Evolutionary conservation across 768 basidiomycete species (phyloP), one percentile per base, ranked within the genome.

Genomic region (Epithele typhae): DNA sequence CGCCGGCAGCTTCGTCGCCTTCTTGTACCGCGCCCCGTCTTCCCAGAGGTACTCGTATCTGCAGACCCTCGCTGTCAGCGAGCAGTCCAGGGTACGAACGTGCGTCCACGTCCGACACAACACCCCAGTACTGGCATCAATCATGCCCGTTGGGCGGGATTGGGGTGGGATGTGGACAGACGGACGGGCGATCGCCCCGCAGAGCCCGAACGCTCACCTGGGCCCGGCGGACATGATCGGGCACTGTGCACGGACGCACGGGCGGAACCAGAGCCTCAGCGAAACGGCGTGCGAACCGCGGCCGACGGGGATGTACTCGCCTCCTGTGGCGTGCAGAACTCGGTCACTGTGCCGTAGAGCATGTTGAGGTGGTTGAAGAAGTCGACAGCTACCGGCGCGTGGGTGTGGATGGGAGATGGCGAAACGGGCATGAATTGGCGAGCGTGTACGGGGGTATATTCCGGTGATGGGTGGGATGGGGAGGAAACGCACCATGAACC

Each of bases 361-460:
- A 99, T 99, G 65, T 99, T 99, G 54, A 99, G 69, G 63, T 99
- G 96, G 63, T 98, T 99, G 77, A 98, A 99, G 71, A 99, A 99
- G 66, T 99, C 96, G 50, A 98, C 95, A 24, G 92, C 96, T 99
- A 57, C 15, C 40, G 37, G 23, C 25, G 18, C 19, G 8, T 23
- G 22, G 40, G 35, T 36, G 35, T 17, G 8, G 14, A 37, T 32
- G 22, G 25, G 46, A 56, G n/a, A 48, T 46, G 19, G 30, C 1
- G 22, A 23, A 3, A 19, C 19, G 21, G 30, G 25, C 25, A 45
- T 25, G 40, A 39, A 8, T 9, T 30, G 27, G 7, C 14, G 27
- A 14, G 27, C 14, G 7, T 14, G 14, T 30, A 30, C 22, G 36
- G 17, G 43, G 27, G 18, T 21, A 25, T 15, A 32, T 19, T 42